A percentile compares a stretch with the other conserved stretches of the same genome.
These are phyloP conservation scores for Chaetomium tenue DNA, from an alignment of 495 filamentous ascomycete species.

Conservation along the genomic window DNA sequence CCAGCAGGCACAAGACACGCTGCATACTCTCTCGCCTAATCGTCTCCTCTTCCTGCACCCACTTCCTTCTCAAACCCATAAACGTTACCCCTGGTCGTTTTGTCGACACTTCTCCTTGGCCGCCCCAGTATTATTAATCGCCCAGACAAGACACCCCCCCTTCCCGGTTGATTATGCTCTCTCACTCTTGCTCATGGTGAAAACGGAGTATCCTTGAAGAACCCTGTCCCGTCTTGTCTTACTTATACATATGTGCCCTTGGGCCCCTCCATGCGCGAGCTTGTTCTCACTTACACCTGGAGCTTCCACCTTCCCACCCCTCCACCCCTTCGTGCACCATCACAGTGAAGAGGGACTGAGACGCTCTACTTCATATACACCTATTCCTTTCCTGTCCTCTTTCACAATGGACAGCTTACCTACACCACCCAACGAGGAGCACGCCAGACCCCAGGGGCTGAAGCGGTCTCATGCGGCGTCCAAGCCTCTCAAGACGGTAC, in stretches of 20 bases:
- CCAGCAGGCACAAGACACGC: neutral
- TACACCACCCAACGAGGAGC: constrained; percentile 49
- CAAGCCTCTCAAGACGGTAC: constrained; percentile 36
- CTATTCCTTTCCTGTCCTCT: neutral
- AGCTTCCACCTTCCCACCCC: constrained; percentile 2
- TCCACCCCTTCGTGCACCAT: neutral
- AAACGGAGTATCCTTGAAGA: constrained; percentile 7
- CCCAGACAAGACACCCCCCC: neutral
- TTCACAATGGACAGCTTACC: constrained; percentile 48
- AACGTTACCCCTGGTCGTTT: neutral
- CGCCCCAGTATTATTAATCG: constrained; percentile 18
- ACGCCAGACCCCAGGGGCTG: constrained; percentile 31
- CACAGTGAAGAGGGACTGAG: neutral
- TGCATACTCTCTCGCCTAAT: constrained; percentile 5
- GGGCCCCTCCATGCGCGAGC: neutral
- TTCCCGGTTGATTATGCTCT: constrained; percentile 7
- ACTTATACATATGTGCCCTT: constrained; percentile 6
- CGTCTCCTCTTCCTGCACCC: neutral
- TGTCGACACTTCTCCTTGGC: constrained; percentile 6
- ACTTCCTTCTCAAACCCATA: constrained; percentile 2
- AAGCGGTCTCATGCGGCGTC: constrained; percentile 30
- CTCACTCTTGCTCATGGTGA: neutral
- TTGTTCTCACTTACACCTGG: constrained; percentile 15
- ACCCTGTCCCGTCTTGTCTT: neutral
- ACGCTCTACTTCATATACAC: neutral